Percentiles rank a stretch among this genome's conserved stretches.
Conservation (phyloP, 768 basidiomycete species). For the Collybia sordida region DNA sequence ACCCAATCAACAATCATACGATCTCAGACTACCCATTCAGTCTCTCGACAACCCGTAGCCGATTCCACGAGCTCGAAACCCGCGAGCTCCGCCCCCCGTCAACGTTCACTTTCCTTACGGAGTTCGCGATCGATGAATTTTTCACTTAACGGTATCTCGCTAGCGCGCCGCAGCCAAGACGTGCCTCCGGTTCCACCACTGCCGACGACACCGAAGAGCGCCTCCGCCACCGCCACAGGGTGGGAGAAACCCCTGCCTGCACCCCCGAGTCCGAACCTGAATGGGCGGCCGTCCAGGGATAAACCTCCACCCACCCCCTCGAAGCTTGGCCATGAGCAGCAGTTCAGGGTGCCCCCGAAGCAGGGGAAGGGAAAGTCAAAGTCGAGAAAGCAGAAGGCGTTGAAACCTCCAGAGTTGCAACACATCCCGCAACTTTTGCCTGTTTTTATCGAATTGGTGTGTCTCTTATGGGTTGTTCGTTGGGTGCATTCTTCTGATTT, state of each 20-base stretch:
- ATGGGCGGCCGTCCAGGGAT: conserved; percentile 16
- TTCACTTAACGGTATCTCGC: conserved; percentile 10
- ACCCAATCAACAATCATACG: conserved; percentile 9
- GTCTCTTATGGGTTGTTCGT: conserved; percentile 19
- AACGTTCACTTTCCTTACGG: conserved; percentile 46
- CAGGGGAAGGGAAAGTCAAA: conserved; percentile 19
- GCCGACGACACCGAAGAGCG: conserved; percentile 34
- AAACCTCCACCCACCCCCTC: conserved; percentile 18
- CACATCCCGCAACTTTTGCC: conserved; percentile 84
- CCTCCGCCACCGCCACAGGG: conserved; percentile 17
- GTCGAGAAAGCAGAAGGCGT: conserved; percentile 43
- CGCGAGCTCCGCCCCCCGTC: conserved; percentile 18
- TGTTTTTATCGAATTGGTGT: conserved; percentile 89
- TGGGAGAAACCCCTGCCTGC: conserved; percentile 33
- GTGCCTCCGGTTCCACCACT: conserved; percentile 40
- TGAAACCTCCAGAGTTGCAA: conserved; percentile 75
- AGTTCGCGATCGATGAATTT: conserved; percentile 45
- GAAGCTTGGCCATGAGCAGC: conserved; percentile 1
- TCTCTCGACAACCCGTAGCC: conserved; percentile 1
- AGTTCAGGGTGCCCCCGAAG: not conserved
- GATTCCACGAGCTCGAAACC: conserved; percentile 5
- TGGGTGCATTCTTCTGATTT: not conserved
- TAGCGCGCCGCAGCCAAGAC: conserved; percentile 28
- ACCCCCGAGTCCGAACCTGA: conserved; percentile 32
- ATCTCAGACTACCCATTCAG: conserved; percentile 10